A percentile compares a stretch with the other conserved stretches of the same genome.
These are phyloP conservation scores for Magnusiomyces sp. DNA, from an alignment of 1,139 yeast species.

Conservation along the genomic window DNA sequence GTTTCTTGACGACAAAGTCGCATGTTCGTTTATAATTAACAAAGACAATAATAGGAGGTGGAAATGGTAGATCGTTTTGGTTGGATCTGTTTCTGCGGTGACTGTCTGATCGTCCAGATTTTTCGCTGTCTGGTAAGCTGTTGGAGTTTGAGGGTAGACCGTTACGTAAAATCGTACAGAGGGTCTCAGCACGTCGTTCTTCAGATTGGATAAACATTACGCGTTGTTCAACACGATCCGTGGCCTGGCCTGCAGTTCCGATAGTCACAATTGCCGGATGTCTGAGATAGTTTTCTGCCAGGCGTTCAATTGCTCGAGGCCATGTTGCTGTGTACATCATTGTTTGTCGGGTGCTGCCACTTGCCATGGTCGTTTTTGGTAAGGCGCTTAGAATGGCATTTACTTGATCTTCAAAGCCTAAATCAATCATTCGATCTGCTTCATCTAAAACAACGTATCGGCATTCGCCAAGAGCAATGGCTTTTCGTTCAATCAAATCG, in stretches of 20 bases:
- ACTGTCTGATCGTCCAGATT: too few species aligned
- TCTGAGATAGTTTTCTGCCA: constrained; percentile 53
- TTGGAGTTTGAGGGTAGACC: too few species aligned
- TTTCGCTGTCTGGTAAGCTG: too few species aligned
- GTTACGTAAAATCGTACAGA: too few species aligned
- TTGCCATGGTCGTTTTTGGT: constrained; percentile 30
- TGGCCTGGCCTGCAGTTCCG: constrained; percentile 54
- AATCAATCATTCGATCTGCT: constrained; percentile 90
- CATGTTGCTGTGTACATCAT: constrained; percentile 95
- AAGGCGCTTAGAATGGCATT: constrained; percentile 46
- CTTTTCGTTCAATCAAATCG: constrained; percentile 65
- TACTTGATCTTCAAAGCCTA: constrained; percentile 85
- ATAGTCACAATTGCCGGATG: constrained; percentile 56
- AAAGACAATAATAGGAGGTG: constrained; percentile 62
- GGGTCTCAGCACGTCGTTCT: constrained; percentile 31
- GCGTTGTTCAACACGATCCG: constrained; percentile 58
- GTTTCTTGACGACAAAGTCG: constrained; percentile 49
- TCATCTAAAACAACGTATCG: constrained; percentile 76
- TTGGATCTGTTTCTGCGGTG: constrained; percentile 32
- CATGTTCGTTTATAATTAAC: constrained; percentile 70
- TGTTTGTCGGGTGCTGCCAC: constrained; percentile 39
- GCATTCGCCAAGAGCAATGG: constrained; percentile 53
- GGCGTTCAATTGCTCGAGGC: constrained; percentile 60
- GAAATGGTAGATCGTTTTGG: constrained; percentile 30
- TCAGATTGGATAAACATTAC: constrained; percentile 48